phyloP scores from a whole-genome alignment of 2,329 filamentous ascomycete genomes.

The Cryphonectria naterciae region DNA sequence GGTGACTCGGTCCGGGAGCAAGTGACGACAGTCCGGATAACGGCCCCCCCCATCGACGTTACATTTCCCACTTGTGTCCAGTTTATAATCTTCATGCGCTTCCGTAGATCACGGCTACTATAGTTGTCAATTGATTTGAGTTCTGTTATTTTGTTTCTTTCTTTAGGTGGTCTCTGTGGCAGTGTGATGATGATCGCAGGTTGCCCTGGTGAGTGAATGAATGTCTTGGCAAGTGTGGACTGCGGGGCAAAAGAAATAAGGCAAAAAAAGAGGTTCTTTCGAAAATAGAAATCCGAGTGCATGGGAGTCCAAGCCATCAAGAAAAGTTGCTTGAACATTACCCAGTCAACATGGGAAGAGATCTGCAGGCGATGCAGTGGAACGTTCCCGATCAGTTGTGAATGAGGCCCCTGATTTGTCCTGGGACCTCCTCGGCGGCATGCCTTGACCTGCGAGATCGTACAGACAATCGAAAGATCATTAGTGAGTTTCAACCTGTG shows the following conservation, averaged over 20 bases:
- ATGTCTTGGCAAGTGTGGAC: conserved; percentile 9
- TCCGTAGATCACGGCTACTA: not conserved
- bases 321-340: not conserved
- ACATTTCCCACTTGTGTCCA: not conserved
- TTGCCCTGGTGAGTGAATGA: not conserved
- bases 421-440: not conserved
- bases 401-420: not conserved
- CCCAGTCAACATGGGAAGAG: not conserved
- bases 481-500: not conserved
- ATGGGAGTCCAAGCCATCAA: not conserved
- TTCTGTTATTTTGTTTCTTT: not conserved
- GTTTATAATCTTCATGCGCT: not conserved
- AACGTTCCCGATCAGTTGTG: not conserved
- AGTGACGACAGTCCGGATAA: conserved; percentile 3
- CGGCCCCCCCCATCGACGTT: not conserved
- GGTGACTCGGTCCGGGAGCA: not conserved
- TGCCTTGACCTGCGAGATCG: not conserved
- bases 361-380: not conserved
- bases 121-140: not conserved
- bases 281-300: conserved; percentile 2
- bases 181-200: not conserved
- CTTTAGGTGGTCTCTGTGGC: not conserved
- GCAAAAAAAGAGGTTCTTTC: not conserved
- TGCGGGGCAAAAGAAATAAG: not conserved
- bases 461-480: not conserved